Conservation (phyloP, 306 rosid species). For the Quercus robur region DNA sequence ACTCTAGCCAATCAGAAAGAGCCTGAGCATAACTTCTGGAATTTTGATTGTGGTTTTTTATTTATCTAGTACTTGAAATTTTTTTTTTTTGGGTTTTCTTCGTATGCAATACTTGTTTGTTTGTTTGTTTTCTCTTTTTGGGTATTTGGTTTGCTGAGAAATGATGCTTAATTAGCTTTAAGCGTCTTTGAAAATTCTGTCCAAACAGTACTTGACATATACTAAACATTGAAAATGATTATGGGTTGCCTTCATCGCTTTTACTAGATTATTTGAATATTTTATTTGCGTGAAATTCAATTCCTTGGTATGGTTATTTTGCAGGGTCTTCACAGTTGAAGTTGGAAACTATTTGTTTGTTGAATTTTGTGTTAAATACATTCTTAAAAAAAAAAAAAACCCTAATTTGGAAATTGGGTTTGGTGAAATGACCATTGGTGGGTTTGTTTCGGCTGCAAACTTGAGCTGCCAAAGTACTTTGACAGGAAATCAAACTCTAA, state of each 20-base stretch:
- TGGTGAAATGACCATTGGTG: slow-evolving; percentile 53
- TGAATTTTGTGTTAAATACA: background rate
- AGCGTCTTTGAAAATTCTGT: background rate
- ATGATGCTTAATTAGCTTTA: background rate
- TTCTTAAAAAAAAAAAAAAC: background rate
- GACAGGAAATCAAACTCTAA: slow-evolving; percentile 16
- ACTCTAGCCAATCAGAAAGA: background rate
- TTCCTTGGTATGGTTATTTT: background rate
- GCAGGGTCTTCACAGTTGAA: slow-evolving; percentile 6
- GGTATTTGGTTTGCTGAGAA: background rate
- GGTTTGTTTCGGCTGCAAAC: slow-evolving; percentile 55
- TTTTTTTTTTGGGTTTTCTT: background rate
- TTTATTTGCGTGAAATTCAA: background rate
- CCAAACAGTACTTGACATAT: too few species aligned
- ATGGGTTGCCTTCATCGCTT: background rate
- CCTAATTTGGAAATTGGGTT: slow-evolving; percentile 7
- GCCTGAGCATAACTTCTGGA: background rate
- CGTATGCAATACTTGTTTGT: background rate
- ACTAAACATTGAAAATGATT: background rate
- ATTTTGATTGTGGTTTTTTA: background rate
- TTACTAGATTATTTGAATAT: background rate
- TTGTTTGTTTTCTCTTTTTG: background rate
- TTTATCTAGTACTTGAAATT: background rate
- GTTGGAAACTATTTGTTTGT: background rate
- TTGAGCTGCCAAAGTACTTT: slow-evolving; percentile 32